Base-by-base conservation (phyloP, 176 grass and related monocot species). In the Triticum dicoccoides region DNA sequence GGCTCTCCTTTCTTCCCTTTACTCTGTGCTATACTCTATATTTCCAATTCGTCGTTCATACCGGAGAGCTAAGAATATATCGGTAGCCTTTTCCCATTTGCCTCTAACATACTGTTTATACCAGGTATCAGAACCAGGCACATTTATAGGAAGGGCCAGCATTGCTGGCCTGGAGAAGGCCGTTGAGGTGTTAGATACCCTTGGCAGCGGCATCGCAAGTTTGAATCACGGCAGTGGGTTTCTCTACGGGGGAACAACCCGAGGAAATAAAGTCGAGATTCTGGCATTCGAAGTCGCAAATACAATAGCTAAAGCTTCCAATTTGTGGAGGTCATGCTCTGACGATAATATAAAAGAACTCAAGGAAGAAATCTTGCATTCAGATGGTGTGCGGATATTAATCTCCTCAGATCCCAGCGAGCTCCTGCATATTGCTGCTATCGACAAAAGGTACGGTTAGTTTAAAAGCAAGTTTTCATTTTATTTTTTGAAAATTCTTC, bases 261-360 rank as follows among this genome's bases (percentile, higher is more conserved):
- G 90, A 13, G 96, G 93, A 77, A 96, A 94, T 79, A 91, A 80
- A 86, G 86, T 94, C 37, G 80, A 67, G 32, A 98, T 98, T 81
- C 82, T 98, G 72, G 88, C 96, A 86, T 98, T 98, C 73, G 96
- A 98, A 92, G 94, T 98, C 3, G 96, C 96, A 12, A 98, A 96
- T 75, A 98, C 96, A 12, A 96, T 98, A 86, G 90, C 90, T 76
- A 98, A 98, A 87, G 88, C 88, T 35, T 88, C 93, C 59, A 87
- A 21, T 47, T 84, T 98, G 39, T 96, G 90, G 92, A 91, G 87
- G 14, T 94, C 93, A 24, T 94, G 91, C 83, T 96, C 96, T 3
- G 93, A 98, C 11, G 82, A 92, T 39, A 98, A 86, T 69, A 92
- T 98, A 84, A 86, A 72, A 81, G 86, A 86, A 41, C 83, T 98